Base-by-base conservation (phyloP, 345 rosid genomes). In the Atalantia buxifolia region DNA sequence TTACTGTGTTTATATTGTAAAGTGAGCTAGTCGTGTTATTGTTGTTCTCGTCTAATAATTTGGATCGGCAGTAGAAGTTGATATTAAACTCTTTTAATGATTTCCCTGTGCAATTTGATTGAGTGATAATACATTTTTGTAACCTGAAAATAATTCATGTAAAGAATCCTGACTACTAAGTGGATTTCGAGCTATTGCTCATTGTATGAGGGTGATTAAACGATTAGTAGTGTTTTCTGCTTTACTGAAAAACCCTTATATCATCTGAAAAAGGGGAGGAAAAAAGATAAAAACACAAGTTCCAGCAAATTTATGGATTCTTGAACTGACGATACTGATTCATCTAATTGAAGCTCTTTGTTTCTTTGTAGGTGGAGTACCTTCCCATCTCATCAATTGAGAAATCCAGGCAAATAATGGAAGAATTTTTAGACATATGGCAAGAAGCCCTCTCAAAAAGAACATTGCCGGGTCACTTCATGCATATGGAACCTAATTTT, bases 401-500 rank as follows among this genome's bases (percentile, higher is more conserved):
- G 72, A 92, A 88, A 81, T 83, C 93, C 18, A 84, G 84, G 71
- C 90, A 78, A 85, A 77, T 94, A 68, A 86, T 96, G 92, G 95
- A 90, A 71, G 98, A 91, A 74, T 96, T 96, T 27, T 18, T 91
- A 50, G 92, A 92, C 56, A 91, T 92, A 81, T 94, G 98, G 97
- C 85, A 89, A 74, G 98, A 92, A 57, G 89, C 87, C 2, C 72
- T 94, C 60, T 83, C 91, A 1, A 94, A 94, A 79, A 86, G 97
- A 79, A 92, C 97, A 19, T 80, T 96, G 62, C 90, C 93, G 0
- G 97, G 98, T 30, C 93, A 87, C 57, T 96, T 94, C 79, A 78
- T 92, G 83, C 89, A 85, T 72, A 78, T 80, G 30, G 97, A 90
- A 69, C 88, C 95, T 7, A 90, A 83, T 87, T 91, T 94, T 78